These are phyloP conservation scores for Alternaria consortialis DNA, from an alignment of 2,329 filamentous ascomycete genomes.

Conservation along the genomic window DNA sequence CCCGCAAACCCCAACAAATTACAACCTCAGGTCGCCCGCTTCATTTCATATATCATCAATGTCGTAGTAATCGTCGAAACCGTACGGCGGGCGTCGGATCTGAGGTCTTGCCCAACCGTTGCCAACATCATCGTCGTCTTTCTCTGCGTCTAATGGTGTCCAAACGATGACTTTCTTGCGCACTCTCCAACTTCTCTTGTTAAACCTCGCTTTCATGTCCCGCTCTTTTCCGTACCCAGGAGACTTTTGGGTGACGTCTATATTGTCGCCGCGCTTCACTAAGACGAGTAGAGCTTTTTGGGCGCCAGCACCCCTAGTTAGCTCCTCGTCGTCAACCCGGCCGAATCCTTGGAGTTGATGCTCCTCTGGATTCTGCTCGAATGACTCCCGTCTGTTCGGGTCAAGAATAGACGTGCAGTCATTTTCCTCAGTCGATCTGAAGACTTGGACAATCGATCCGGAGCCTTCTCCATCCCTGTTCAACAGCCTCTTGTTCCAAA, in stretches of 20 bases:
- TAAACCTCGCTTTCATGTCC: conserved; percentile 24
- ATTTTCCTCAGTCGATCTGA: conserved; percentile 16
- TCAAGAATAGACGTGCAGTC: conserved; percentile 17
- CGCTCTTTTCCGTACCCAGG: conserved; percentile 23
- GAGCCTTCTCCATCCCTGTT: conserved; percentile 18
- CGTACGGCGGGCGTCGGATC: conserved; percentile 17
- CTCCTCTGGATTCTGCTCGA: conserved; percentile 18
- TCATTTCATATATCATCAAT: conserved; percentile 21
- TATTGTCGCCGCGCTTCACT: conserved; percentile 19
- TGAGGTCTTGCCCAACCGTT: conserved; percentile 25
- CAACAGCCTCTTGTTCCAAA: conserved; percentile 17
- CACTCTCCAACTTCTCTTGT: conserved; percentile 21
- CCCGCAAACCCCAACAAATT: background rate
- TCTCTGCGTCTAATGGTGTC: conserved; percentile 19
- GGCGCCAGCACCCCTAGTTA: conserved; percentile 18
- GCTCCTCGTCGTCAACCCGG: conserved; percentile 19
- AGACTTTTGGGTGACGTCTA: conserved; percentile 16
- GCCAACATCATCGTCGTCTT: conserved; percentile 22
- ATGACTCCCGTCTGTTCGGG: conserved; percentile 10
- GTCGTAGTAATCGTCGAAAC: conserved; percentile 23
- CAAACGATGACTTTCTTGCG: conserved; percentile 27
- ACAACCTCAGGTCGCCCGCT: background rate
- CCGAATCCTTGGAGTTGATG: conserved; percentile 13
- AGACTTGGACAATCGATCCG: conserved; percentile 18
- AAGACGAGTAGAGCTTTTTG: conserved; percentile 19